Conservation (phyloP, 1,139 yeast species). For the Kurtzmaniella natalensis region DNA sequence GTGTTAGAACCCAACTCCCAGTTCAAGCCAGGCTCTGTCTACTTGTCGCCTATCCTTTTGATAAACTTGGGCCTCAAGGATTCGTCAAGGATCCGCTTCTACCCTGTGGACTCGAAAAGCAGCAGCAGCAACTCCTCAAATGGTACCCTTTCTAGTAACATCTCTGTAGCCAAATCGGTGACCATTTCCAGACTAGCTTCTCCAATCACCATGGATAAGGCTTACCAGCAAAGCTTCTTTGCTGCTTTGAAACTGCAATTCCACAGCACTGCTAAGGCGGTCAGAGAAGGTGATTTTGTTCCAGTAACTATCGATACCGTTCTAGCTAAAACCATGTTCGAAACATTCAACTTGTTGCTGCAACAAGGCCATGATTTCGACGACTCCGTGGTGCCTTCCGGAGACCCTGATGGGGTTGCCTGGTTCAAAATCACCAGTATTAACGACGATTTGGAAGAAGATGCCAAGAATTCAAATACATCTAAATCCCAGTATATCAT, state of each 20-base stretch:
- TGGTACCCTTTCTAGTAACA: slow-evolving; percentile 14
- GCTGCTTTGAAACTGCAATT: slow-evolving; percentile 61
- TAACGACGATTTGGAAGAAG: slow-evolving; percentile 16
- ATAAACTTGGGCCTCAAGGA: slow-evolving; percentile 42
- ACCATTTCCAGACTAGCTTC: slow-evolving; percentile 69
- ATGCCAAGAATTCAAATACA: slow-evolving; percentile 11
- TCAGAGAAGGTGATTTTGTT: slow-evolving; percentile 59
- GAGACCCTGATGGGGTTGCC: slow-evolving; percentile 70
- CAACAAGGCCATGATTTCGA: slow-evolving; percentile 20
- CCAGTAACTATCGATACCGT: slow-evolving; percentile 77
- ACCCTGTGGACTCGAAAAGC: no score
- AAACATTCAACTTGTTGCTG: slow-evolving; percentile 19
- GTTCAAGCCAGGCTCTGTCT: slow-evolving; percentile 35
- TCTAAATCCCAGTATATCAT: slow-evolving; percentile 49
- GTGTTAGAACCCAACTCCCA: slow-evolving; percentile 58
- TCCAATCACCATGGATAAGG: slow-evolving; percentile 63
- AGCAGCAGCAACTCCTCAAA: no score
- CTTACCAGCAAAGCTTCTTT: slow-evolving; percentile 62
- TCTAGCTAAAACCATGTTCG: slow-evolving; percentile 57
- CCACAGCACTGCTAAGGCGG: slow-evolving; percentile 53
- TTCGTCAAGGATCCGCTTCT: slow-evolving; percentile 14
- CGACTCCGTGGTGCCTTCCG: slow-evolving; percentile 43
- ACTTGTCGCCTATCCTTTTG: slow-evolving; percentile 63
- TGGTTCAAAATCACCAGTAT: slow-evolving; percentile 69
- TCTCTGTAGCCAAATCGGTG: slow-evolving; percentile 40